phyloP scores from a whole-genome alignment of 768 basidiomycete species.

The Exidia glandulosa region DNA sequence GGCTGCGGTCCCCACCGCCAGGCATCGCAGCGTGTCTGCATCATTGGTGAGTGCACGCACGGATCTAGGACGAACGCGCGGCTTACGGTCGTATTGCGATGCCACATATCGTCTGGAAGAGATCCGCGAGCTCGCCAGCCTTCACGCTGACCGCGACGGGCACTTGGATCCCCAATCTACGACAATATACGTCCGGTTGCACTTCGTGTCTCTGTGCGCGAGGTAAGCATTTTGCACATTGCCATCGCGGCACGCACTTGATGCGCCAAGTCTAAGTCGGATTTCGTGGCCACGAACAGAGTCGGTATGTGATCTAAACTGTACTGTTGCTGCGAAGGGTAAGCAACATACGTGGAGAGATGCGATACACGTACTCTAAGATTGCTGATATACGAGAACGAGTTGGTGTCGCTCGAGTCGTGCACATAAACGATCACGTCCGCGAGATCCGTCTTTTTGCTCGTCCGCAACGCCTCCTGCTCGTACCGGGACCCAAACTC shows the following conservation, averaged over 20 bases:
- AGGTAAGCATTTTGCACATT: no score
- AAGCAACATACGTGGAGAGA: no score
- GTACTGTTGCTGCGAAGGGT: constrained; percentile 88
- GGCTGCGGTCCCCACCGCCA: constrained; percentile 70
- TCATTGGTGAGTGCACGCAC: constrained; percentile 3
- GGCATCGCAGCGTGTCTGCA: constrained; percentile 56
- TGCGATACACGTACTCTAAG: constrained; percentile 53
- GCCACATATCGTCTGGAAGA: constrained; percentile 75
- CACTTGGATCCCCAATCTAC: constrained; percentile 78
- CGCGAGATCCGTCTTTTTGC: constrained; percentile 83
- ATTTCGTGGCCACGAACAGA: constrained; percentile 97
- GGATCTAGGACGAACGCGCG: constrained; percentile 1
- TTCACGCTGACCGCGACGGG: constrained; percentile 91
- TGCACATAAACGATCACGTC: constrained; percentile 95
- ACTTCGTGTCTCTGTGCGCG: constrained; percentile 95
- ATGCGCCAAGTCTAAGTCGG: constrained; percentile 90
- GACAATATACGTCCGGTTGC: constrained; percentile 94
- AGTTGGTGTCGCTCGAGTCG: constrained; percentile 97
- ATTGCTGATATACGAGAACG: constrained; percentile 96
- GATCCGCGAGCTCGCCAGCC: constrained; percentile 72
- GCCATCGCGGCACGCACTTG: no score
- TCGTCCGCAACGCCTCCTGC: constrained; percentile 75
- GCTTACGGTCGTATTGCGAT: constrained; percentile 81
- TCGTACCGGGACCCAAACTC: constrained; percentile 97
- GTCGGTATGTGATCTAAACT: constrained; percentile 90